Conservation (phyloP, 768 basidiomycete genomes). For the Kwoniella heveanensis region DNA sequence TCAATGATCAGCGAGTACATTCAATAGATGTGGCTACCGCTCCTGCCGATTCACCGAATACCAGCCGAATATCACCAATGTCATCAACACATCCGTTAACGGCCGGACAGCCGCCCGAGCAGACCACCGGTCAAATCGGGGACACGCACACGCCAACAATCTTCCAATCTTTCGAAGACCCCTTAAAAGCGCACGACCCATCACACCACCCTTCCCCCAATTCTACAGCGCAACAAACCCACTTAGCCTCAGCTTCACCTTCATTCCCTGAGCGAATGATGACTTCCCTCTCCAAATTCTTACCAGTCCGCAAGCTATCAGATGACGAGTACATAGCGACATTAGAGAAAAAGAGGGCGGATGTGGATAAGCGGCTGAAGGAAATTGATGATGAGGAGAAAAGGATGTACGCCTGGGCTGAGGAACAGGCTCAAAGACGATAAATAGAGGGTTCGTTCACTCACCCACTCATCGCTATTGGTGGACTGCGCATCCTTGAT, state of each 20-base stretch:
- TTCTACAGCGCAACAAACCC: background rate
- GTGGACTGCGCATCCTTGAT: no score
- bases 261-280: conserved; percentile 48
- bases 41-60: no score
- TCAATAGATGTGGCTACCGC: background rate
- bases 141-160: conserved; percentile 4
- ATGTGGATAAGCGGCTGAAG: conserved; percentile 59
- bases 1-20: background rate
- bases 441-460: background rate
- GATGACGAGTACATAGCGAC: conserved; percentile 72
- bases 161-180: conserved; percentile 8
- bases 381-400: conserved; percentile 43
- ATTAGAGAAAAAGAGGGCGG: conserved; percentile 64
- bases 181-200: background rate
- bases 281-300: conserved; percentile 56
- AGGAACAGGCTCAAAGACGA: conserved; percentile 5
- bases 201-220: background rate
- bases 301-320: conserved; percentile 63
- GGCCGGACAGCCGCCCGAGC: no score
- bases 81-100: no score
- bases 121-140: no score
- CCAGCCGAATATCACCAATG: no score
- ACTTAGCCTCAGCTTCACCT: conserved; percentile 7
- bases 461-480: no score
- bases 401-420: conserved; percentile 30